A percentile compares a stretch with the other conserved stretches of the same genome.
phyloP scores from a whole-genome alignment of 2,329 filamentous ascomycete genomes.

The Cladosporium colombiae region DNA sequence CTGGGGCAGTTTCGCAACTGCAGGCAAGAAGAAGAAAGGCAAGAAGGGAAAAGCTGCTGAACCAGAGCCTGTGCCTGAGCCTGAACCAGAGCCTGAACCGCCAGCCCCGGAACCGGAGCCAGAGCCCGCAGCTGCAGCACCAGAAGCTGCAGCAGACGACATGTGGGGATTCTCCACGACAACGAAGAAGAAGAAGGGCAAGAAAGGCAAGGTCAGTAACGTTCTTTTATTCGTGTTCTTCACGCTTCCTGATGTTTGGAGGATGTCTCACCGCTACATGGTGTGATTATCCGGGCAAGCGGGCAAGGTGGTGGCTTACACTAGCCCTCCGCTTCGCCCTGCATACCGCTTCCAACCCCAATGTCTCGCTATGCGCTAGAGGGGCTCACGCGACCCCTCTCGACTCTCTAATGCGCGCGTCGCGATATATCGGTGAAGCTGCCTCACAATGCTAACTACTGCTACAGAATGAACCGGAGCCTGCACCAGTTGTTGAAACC shows the following conservation, averaged over 20 bases:
- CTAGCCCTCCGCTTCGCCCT: constrained; percentile 16
- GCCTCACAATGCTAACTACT: constrained; percentile 3
- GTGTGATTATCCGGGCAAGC: constrained; percentile 20
- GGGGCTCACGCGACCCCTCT: constrained; percentile 20
- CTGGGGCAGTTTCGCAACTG: constrained; percentile 41
- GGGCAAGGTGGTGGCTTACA: constrained; percentile 11
- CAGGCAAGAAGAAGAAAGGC: constrained; percentile 38
- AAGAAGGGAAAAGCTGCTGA: constrained; percentile 29
- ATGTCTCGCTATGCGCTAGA: constrained; percentile 15
- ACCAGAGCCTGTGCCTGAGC: constrained; percentile 27
- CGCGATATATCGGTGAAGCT: constrained; percentile 13
- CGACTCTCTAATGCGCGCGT: constrained; percentile 9
- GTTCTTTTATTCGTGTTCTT: constrained; percentile 20
- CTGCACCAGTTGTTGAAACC: constrained; percentile 37
- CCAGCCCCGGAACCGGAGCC: constrained; percentile 31
- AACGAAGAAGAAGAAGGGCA: constrained; percentile 36
- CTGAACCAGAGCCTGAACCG: constrained; percentile 27
- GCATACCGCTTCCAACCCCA: constrained; percentile 15
- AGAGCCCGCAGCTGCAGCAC: constrained; percentile 20
- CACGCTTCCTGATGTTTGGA: constrained; percentile 9
- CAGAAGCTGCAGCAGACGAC: constrained; percentile 27
- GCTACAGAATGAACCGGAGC: constrained; percentile 32
- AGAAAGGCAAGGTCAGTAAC: constrained; percentile 39
- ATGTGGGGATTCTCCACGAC: constrained; percentile 28
- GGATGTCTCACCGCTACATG: constrained; percentile 17